A percentile compares a stretch with the other conserved stretches of the same genome.
Evolutionary conservation across 345 rosid species (phyloP).

Genomic region (Raphanus sativus): DNA sequence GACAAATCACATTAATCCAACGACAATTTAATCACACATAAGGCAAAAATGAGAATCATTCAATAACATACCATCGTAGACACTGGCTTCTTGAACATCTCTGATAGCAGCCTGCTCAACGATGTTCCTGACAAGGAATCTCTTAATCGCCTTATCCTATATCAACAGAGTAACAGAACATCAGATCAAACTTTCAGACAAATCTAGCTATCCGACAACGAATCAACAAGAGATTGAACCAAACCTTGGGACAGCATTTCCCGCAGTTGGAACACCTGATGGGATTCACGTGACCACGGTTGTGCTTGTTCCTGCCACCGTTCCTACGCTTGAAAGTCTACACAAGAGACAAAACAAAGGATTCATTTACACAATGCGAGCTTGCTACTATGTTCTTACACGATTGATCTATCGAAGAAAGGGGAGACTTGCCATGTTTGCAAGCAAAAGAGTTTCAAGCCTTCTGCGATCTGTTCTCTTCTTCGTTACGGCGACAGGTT

Average conservation of each 20-base stretch:
- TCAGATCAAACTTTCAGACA: background rate
- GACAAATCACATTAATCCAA: background rate
- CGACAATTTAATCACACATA: background rate
- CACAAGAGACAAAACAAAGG: background rate
- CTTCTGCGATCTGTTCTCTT: background rate
- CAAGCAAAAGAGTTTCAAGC: slow-evolving; percentile 10
- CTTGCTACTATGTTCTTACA: background rate
- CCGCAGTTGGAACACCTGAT: slow-evolving; percentile 95
- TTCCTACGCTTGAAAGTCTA: slow-evolving; percentile 93
- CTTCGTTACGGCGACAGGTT: background rate
- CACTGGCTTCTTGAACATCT: slow-evolving; percentile 88
- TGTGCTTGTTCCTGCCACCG: slow-evolving; percentile 96
- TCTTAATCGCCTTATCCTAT: slow-evolving; percentile 84
- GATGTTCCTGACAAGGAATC: slow-evolving; percentile 88
- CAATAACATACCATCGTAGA: slow-evolving; percentile 55
- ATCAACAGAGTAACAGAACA: background rate
- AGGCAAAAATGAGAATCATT: background rate
- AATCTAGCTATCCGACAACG: background rate
- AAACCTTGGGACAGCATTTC: slow-evolving; percentile 89
- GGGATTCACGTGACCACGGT: slow-evolving; percentile 86
- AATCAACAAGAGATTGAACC: background rate
- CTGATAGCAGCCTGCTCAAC: slow-evolving; percentile 91
- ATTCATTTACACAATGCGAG: background rate
- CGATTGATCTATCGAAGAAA: background rate
- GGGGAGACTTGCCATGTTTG: slow-evolving; percentile 25